Evolutionary conservation across 2,329 filamentous ascomycete species (phyloP), one percentile per base, ranked within the genome.

Genomic region (Hypoxylon sp.): DNA sequence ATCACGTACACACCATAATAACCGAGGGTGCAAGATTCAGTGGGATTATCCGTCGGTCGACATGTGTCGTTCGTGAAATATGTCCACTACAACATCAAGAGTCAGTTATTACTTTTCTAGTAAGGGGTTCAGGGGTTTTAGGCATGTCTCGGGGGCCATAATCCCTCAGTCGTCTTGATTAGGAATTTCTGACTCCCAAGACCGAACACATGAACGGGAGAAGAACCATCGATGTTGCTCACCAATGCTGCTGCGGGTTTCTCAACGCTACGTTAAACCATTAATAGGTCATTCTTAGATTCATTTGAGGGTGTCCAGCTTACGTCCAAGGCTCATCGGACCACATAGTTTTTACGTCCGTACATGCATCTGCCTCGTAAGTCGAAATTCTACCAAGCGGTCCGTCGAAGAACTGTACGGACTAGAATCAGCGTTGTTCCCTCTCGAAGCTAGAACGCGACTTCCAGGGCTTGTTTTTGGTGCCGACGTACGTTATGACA

Each of bases 11-110:
- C 74, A 6, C 78, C 78, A 62, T 82, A 82, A 67, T 79, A 80
- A 5, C 82, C 82, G 0, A 81, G 75, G 0, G 78, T 79, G 63
- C 82, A 83, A 2, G 78, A 72, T 11, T 74, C 69, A 4, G 70
- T 65, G 0, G 78, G 79, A 53, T 79, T 72, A 1, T 68, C 67
- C 1, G 80, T 81, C 1, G 79, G 79, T 6, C 76, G 72, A 70
- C 80, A 82, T 7, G 80, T 82, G 67, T 81, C 78, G 71, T 82
- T 82, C 58, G 80, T 81, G 68, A 79, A 82, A 70, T 80, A 82
- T n/a, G 80, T 82, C 81, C 81, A 82, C 24, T 27, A 5, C 24
- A 27, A 27, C 24, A 5, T 27, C 5, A 27, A 27, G 24, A 27
- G 24, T 27, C 24, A 27, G 24, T 27, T 27, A 27, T 27, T 27